phyloP scores from a whole-genome alignment of 192 early-diverging fungal species.

The Dissophora ornata region DNA sequence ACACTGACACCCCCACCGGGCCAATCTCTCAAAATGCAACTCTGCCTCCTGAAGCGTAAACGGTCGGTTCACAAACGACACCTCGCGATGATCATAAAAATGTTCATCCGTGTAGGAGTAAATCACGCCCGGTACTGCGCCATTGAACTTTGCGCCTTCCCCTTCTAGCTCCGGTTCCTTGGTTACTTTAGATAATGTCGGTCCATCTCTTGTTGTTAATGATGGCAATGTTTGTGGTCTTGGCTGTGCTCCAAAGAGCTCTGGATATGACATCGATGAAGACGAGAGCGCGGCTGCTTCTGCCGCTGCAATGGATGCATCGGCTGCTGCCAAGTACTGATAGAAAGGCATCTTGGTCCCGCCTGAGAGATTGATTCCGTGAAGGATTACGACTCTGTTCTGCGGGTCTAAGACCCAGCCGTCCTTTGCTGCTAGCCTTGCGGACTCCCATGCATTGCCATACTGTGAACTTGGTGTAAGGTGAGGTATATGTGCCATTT shows the following conservation, averaged over 20 bases:
- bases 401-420: slow-evolving; percentile 63
- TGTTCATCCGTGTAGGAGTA: slow-evolving; percentile 54
- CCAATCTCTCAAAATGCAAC: slow-evolving; percentile 72
- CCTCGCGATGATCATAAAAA: slow-evolving; percentile 63
- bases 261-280: background rate
- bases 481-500: slow-evolving; percentile 12
- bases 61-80: slow-evolving; percentile 80
- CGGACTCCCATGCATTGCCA: slow-evolving; percentile 41
- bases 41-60: slow-evolving; percentile 76
- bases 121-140: slow-evolving; percentile 31
- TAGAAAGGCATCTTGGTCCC: slow-evolving; percentile 66
- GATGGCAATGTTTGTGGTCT: background rate
- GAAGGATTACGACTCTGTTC: slow-evolving; percentile 61
- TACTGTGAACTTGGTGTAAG: slow-evolving; percentile 19
- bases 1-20: slow-evolving; percentile 78
- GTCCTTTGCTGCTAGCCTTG: slow-evolving; percentile 21
- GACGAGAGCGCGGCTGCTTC: background rate
- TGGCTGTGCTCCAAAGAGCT: slow-evolving; percentile 7
- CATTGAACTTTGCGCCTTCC: background rate
- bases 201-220: background rate
- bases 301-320: background rate
- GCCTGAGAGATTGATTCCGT: slow-evolving; percentile 66
- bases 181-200: background rate
- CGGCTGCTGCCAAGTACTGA: slow-evolving; percentile 9
- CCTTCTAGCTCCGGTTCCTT: background rate